Conservation (phyloP, 352 stramenopile genomes). For the Globisporangium uncinulatum region DNA sequence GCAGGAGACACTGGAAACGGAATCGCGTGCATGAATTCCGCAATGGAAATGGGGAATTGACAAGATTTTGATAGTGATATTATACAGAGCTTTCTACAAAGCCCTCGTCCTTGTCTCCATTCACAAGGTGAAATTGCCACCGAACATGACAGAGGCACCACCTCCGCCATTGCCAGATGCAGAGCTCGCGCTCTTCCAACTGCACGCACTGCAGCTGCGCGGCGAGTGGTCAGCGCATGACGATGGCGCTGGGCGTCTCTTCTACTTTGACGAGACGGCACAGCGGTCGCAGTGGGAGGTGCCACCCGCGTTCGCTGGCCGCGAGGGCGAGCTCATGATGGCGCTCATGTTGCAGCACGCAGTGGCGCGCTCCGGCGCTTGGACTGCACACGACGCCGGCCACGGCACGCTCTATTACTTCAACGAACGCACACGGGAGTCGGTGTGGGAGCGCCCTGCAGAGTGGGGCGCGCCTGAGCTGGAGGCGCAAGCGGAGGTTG, state of each 20-base stretch:
- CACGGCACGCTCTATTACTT: slow-evolving; percentile 81
- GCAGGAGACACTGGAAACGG: too few relatives aligned
- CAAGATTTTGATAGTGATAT: too few relatives aligned
- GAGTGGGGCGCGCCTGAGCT: slow-evolving; percentile 38
- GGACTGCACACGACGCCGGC: slow-evolving; percentile 65
- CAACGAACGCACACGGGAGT: slow-evolving; percentile 59
- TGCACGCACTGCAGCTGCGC: slow-evolving; percentile 54
- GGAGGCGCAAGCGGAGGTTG: slow-evolving; percentile 9
- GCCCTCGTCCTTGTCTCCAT: too few relatives aligned
- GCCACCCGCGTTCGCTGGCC: slow-evolving; percentile 35
- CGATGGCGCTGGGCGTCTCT: slow-evolving; percentile 64
- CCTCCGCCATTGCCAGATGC: background rate
- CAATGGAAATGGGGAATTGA: too few relatives aligned
- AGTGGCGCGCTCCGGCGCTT: slow-evolving; percentile 53
- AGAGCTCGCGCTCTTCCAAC: slow-evolving; percentile 17
- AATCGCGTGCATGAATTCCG: too few relatives aligned
- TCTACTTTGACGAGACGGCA: slow-evolving; percentile 62
- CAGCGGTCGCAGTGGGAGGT: slow-evolving; percentile 51
- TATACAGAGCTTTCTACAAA: too few relatives aligned
- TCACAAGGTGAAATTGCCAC: background rate
- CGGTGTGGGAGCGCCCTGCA: slow-evolving; percentile 61
- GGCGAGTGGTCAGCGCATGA: slow-evolving; percentile 71
- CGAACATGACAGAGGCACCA: background rate
- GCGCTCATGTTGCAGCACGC: slow-evolving; percentile 75
- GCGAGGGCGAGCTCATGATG: slow-evolving; percentile 80